Evolutionary conservation across 331 rosid species (phyloP).

Genomic region (Telfairia occidentalis): DNA sequence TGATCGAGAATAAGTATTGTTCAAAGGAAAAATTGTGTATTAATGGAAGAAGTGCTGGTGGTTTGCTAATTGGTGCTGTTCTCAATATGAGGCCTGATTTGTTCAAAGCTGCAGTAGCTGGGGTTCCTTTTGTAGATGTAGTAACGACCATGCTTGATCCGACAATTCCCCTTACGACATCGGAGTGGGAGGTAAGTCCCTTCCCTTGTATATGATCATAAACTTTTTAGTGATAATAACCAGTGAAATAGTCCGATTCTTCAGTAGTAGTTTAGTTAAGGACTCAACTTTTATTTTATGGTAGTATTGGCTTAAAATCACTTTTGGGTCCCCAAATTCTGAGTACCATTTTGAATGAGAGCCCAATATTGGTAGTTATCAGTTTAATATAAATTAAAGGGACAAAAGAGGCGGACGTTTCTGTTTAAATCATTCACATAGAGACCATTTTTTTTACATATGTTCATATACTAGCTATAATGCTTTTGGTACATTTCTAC

Average conservation of each 20-base stretch:
- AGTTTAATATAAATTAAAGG: background rate
- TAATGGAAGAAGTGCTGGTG: conserved; percentile 89
- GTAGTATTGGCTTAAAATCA: background rate
- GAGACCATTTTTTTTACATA: background rate
- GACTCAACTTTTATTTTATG: background rate
- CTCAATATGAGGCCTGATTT: conserved; percentile 94
- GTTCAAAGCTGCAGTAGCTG: conserved; percentile 82
- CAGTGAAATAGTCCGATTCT: background rate
- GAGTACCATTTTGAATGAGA: background rate
- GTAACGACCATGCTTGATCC: conserved; percentile 95
- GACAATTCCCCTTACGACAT: conserved; percentile 86
- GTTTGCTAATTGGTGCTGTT: conserved; percentile 85
- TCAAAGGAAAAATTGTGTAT: conserved; percentile 71
- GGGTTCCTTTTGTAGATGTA: conserved; percentile 96
- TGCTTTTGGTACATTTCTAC: background rate
- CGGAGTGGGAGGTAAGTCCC: conserved; percentile 87
- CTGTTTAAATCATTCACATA: background rate
- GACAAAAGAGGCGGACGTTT: background rate
- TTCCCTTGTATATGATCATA: background rate
- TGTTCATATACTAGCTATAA: background rate
- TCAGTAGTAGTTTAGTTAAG: background rate
- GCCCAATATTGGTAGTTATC: background rate
- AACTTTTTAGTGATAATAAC: background rate
- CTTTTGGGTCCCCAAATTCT: background rate
- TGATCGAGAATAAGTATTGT: conserved; percentile 60